A percentile compares a stretch with the other conserved stretches of the same genome.
These are phyloP conservation scores for Nitzschia putrida DNA, from an alignment of 108 stramenopile genomes.

Conservation along the genomic window DNA sequence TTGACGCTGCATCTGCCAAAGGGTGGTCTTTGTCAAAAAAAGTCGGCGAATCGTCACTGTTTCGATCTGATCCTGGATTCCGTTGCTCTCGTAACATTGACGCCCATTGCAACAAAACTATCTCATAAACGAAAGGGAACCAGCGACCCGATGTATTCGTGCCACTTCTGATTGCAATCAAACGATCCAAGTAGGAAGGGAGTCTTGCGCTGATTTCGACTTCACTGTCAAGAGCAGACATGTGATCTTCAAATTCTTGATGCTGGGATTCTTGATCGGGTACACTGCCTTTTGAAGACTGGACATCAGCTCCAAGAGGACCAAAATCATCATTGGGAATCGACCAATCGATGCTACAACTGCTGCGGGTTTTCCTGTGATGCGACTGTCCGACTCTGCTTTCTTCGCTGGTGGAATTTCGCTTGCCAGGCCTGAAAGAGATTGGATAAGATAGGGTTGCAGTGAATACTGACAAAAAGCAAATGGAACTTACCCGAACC, in stretches of 20 bases:
- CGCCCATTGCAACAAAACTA: conserved; percentile 87
- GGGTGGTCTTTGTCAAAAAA: conserved; percentile 21
- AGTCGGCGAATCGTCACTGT: not conserved
- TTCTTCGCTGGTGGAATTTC: conserved; percentile 48
- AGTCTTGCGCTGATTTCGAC: conserved; percentile 35
- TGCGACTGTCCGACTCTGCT: conserved; percentile 64
- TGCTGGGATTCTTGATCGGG: not conserved
- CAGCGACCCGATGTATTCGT: conserved; percentile 52
- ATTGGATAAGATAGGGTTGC: not conserved
- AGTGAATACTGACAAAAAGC: not conserved
- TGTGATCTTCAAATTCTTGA: conserved; percentile 30
- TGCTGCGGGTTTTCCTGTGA: conserved; percentile 83
- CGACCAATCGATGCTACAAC: conserved; percentile 86
- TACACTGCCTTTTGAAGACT: not conserved
- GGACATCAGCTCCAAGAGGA: conserved; percentile 6
- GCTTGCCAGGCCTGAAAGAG: conserved; percentile 8
- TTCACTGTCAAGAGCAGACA: conserved; percentile 38
- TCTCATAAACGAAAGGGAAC: conserved; percentile 88
- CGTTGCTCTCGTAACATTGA: conserved; percentile 74
- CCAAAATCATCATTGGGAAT: conserved; percentile 58
- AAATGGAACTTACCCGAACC: conserved; percentile 50
- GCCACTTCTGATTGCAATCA: conserved; percentile 44
- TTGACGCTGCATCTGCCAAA: conserved; percentile 65
- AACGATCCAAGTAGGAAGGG: conserved; percentile 73
- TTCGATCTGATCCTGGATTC: conserved; percentile 30